phyloP scores from a whole-genome alignment of 345 rosid genomes.

The Citrus maxima region DNA sequence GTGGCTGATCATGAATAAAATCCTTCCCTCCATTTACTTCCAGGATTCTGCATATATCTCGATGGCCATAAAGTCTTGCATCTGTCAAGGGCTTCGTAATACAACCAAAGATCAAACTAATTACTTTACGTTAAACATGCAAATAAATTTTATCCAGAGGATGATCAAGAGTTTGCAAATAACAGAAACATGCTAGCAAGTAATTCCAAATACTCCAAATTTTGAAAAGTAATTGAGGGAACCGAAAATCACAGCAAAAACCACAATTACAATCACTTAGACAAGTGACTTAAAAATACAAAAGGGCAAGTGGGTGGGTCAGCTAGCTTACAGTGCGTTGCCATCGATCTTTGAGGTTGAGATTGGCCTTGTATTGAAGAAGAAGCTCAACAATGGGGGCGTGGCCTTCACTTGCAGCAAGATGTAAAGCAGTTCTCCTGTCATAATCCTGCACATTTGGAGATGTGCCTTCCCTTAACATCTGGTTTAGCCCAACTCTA shows the following conservation, averaged over 20 bases:
- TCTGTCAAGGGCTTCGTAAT: conserved; percentile 55
- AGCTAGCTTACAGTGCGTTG: conserved; percentile 38
- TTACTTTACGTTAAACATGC: background rate
- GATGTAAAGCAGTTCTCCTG: conserved; percentile 57
- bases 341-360: conserved; percentile 62
- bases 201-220: background rate
- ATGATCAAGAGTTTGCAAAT: conserved; percentile 1
- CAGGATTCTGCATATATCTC: conserved; percentile 63
- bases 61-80: conserved; percentile 53
- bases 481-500: conserved; percentile 59
- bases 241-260: background rate
- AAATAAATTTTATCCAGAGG: background rate
- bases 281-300: background rate
- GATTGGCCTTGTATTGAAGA: conserved; percentile 45
- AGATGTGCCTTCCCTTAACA: conserved; percentile 47
- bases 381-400: conserved; percentile 67
- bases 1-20: conserved; percentile 41
- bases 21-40: conserved; percentile 64
- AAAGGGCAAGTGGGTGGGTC: background rate
- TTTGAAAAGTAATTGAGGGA: background rate
- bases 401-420: conserved; percentile 64
- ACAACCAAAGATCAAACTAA: background rate
- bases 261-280: background rate
- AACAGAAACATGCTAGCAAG: too few relatives aligned
- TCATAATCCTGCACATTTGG: conserved; percentile 66